A percentile compares a stretch with the other conserved stretches of the same genome.
Conservation (phyloP, 2,329 filamentous ascomycete species). For the Cytospora chrysosperma region DNA sequence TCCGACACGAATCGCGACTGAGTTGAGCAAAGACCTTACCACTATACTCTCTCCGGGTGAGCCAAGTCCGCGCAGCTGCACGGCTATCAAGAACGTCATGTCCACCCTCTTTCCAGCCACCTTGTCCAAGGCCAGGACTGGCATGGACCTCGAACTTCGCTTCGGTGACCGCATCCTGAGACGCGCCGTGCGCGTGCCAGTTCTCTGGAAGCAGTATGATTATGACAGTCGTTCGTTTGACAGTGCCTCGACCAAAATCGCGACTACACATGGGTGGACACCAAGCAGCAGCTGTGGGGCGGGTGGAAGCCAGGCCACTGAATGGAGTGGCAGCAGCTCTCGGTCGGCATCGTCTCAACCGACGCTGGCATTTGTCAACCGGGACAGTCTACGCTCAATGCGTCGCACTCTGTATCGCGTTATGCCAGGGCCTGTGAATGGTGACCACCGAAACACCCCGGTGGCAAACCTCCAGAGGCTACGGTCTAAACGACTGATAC, state of each 20-base stretch:
- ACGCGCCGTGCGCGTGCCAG: constrained; percentile 46
- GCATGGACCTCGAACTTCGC: constrained; percentile 47
- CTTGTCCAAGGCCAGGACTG: constrained; percentile 33
- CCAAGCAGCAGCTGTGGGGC: constrained; percentile 27
- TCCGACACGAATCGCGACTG: constrained; percentile 43
- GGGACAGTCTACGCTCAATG: constrained; percentile 45
- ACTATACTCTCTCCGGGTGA: constrained; percentile 39
- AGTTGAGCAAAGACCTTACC: constrained; percentile 45
- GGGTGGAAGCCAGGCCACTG: constrained; percentile 28
- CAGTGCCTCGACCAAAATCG: constrained; percentile 36
- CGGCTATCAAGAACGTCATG: constrained; percentile 45
- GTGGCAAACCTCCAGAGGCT: constrained; percentile 48
- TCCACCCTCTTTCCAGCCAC: constrained; percentile 42
- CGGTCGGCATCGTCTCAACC: constrained; percentile 29
- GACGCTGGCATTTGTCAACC: constrained; percentile 49
- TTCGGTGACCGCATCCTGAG: constrained; percentile 48
- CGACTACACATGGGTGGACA: constrained; percentile 33
- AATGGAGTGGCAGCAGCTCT: constrained; percentile 10
- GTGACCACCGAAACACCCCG: constrained; percentile 42
- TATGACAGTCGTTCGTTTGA: constrained; percentile 34
- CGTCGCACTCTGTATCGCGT: constrained; percentile 49
- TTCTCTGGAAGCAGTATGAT: constrained; percentile 49
- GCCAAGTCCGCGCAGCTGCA: constrained; percentile 35
- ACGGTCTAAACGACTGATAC: constrained; percentile 47
- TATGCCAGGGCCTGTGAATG: constrained; percentile 38